Conservation (phyloP, 306 rosid species). For the Erythrophleum fordii region DNA sequence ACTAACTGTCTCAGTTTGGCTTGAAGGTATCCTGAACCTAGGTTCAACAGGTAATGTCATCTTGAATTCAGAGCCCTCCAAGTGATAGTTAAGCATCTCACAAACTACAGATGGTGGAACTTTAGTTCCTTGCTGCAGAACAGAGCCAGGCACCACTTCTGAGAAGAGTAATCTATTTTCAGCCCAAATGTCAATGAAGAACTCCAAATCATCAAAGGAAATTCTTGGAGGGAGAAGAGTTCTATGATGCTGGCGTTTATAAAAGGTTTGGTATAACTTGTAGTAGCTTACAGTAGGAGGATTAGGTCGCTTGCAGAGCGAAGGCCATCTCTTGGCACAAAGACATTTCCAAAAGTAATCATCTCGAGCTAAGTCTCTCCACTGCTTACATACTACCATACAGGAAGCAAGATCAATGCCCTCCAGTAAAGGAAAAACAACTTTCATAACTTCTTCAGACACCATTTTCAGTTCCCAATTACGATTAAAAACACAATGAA, state of each 20-base stretch:
- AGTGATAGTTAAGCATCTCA: conserved; percentile 64
- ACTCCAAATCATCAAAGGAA: conserved; percentile 85
- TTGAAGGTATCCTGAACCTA: conserved; percentile 64
- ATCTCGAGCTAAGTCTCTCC: conserved; percentile 81
- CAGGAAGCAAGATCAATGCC: conserved; percentile 84
- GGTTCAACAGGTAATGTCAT: conserved; percentile 83
- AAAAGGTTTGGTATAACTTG: conserved; percentile 65
- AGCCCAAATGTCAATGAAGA: conserved; percentile 88
- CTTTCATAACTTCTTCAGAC: conserved; percentile 77
- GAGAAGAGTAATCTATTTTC: conserved; percentile 70
- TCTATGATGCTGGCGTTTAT: conserved; percentile 60
- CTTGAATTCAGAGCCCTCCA: conserved; percentile 74
- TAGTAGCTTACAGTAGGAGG: conserved; percentile 66
- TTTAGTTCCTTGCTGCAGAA: conserved; percentile 58
- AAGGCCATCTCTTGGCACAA: conserved; percentile 95
- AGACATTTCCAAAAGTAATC: conserved; percentile 94
- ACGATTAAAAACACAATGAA: background rate
- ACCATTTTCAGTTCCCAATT: conserved; percentile 52
- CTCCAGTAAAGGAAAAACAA: conserved; percentile 89
- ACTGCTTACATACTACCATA: conserved; percentile 81
- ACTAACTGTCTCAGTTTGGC: conserved; percentile 70
- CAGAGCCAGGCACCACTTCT: conserved; percentile 77
- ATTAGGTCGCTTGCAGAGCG: conserved; percentile 75
- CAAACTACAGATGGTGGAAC: conserved; percentile 59
- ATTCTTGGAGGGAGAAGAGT: conserved; percentile 83